Evolutionary conservation across 768 basidiomycete species (phyloP), one percentile per base, ranked within the genome.

Genomic region (Epithele typhae): DNA sequence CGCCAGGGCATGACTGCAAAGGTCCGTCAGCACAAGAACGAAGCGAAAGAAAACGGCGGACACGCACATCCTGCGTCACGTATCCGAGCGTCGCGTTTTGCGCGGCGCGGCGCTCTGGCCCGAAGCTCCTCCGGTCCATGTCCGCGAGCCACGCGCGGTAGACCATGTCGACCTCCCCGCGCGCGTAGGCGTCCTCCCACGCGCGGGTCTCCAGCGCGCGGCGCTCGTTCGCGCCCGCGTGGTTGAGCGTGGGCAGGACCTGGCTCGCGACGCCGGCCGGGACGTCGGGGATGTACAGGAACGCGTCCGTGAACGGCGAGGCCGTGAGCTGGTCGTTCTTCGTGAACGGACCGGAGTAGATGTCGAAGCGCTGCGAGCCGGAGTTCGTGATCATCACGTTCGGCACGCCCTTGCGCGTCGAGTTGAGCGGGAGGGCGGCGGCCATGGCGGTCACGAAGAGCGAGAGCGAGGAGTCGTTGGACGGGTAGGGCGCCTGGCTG

Each of bases 251-350:
- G 0, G 77, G 69, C 3, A 87, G 64, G 0, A 85, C 75, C 49
- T 73, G 61, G 11, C 67, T 74, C 5, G 82, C 87, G 25, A 77
- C 61, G 22, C 65, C 59, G 14, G 77, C 63, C 0, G 74, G 62
- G 27, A 90, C 68, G 36, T 75, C 66, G 5, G 81, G 65, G 45
- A 90, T 74, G 63, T 72, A 89, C n/a, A 76, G 51, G 69, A 88
- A 87, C 9, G 68, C 49, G 57, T 90, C 80, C 0, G 67, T 62
- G 59, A 86, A 92, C 0, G 90, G 87, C 5, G 77, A 81, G 1
- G 78, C 76, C 0, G 86, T 86, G 38, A 91, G 74, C 55, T 88
- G 82, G 62, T 92, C 88, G 60, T 91, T 87, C 62, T 80, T 80
- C 25, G 83, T 84, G 67, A 92, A 92, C 2, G 78, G 58, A 1